Evolutionary conservation across 108 stramenopile species (phyloP).

Genomic region (Skeletonema costatum): DNA sequence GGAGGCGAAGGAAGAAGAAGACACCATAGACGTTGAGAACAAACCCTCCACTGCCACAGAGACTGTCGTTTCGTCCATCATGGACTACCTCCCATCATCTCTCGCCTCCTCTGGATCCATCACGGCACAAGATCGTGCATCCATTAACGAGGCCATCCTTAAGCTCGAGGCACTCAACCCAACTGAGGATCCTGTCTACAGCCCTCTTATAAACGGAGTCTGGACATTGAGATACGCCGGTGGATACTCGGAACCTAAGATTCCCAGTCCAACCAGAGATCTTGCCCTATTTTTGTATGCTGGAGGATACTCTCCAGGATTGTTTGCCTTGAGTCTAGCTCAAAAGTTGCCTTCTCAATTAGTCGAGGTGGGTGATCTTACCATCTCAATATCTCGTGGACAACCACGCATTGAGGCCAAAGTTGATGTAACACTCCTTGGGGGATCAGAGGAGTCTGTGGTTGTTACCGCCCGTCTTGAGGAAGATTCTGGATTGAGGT

Average conservation of each 20-base stretch:
- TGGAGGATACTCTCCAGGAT: conserved; percentile 78
- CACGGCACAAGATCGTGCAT: conserved; percentile 26
- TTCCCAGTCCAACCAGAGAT: conserved; percentile 74
- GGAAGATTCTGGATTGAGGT: conserved; percentile 61
- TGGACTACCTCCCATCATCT: conserved; percentile 69
- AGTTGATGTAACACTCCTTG: conserved; percentile 53
- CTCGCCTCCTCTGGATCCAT: conserved; percentile 34
- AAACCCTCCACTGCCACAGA: conserved; percentile 63
- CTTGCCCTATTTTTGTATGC: conserved; percentile 75
- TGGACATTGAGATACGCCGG: conserved; percentile 81
- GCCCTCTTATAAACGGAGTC: conserved; percentile 76
- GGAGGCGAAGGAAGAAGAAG: conserved; percentile 36
- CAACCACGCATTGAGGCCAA: conserved; percentile 83
- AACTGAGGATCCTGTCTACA: conserved; percentile 61
- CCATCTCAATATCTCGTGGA: conserved; percentile 71
- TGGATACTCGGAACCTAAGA: conserved; percentile 64
- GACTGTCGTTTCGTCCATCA: conserved; percentile 54
- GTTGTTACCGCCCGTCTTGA: conserved; percentile 46
- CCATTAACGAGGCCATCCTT: conserved; percentile 59
- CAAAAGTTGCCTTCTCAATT: conserved; percentile 63
- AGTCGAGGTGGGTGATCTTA: conserved; percentile 71
- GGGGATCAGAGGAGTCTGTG: conserved; percentile 33
- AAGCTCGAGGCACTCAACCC: conserved; percentile 78
- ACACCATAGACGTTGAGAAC: conserved; percentile 53
- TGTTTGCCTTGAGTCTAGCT: conserved; percentile 69